phyloP scores from a whole-genome alignment of 2,329 filamentous ascomycete species.

The Chrysoporthe deuterocubensis region DNA sequence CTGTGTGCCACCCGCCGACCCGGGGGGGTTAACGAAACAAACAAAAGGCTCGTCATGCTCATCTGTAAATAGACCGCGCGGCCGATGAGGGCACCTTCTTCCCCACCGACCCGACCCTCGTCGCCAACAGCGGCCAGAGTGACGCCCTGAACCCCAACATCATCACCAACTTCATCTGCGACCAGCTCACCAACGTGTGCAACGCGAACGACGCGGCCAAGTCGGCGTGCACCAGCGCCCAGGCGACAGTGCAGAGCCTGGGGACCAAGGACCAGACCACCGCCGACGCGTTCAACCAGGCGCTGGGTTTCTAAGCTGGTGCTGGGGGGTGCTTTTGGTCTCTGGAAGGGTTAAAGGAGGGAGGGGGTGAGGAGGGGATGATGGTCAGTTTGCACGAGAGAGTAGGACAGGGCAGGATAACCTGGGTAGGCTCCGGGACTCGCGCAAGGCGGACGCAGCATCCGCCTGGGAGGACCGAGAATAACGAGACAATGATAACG shows the following conservation, averaged over 20 bases:
- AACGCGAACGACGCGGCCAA: conserved; percentile 60
- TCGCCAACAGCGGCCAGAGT: conserved; percentile 39
- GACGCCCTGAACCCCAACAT: conserved; percentile 67
- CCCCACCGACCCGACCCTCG: conserved; percentile 23
- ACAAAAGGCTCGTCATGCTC: background rate
- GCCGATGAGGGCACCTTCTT: conserved; percentile 25
- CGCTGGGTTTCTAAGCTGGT: conserved; percentile 42
- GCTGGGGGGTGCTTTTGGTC: no score
- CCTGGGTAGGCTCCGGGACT: background rate
- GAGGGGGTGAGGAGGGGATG: background rate
- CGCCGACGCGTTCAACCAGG: conserved; percentile 52
- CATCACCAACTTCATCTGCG: conserved; percentile 66
- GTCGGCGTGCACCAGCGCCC: conserved; percentile 50
- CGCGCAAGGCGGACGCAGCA: background rate
- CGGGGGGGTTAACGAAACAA: no score
- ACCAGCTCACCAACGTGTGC: conserved; percentile 64
- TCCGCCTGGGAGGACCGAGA: background rate
- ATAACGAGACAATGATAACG: conserved; percentile 3
- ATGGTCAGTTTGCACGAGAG: background rate
- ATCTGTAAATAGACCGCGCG: background rate
- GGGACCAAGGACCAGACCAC: conserved; percentile 53
- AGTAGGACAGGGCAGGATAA: background rate
- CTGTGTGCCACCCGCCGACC: background rate
- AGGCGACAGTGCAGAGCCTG: conserved; percentile 53
- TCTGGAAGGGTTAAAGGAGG: background rate